phyloP scores from a whole-genome alignment of 441 rosid genomes.

The Adansonia grandidieri region DNA sequence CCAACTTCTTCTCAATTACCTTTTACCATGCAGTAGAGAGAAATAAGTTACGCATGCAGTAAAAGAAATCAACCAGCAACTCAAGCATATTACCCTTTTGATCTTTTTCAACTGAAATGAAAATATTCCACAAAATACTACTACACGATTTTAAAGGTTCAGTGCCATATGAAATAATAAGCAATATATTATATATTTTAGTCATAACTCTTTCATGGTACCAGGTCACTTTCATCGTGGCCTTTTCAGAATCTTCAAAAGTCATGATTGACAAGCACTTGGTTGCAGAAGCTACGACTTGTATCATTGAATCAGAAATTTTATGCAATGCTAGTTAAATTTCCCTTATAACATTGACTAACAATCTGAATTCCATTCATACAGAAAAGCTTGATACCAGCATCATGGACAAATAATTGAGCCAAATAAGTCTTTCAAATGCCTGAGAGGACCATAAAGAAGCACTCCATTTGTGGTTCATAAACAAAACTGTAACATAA shows the following conservation, averaged over 20 bases:
- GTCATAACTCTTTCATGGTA: slow-evolving; percentile 84
- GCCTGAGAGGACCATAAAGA: not conserved
- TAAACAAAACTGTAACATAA: not conserved
- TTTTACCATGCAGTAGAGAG: slow-evolving; percentile 49
- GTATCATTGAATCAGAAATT: not conserved
- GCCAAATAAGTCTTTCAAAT: not conserved
- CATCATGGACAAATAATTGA: not conserved
- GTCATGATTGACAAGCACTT: slow-evolving; percentile 42
- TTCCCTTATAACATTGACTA: not conserved
- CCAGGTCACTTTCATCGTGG: slow-evolving; percentile 38
- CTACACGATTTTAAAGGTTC: not conserved
- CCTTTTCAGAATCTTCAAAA: slow-evolving; percentile 71
- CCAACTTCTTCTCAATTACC: slow-evolving; percentile 86
- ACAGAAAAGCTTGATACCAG: not conserved
- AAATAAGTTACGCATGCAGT: not conserved
- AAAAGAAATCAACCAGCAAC: not conserved
- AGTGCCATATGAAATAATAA: not conserved
- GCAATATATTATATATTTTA: slow-evolving; percentile 11
- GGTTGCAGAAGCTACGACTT: not conserved
- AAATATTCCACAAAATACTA: not conserved
- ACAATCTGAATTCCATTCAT: too few species aligned
- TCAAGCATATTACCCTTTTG: not conserved
- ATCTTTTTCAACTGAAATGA: not conserved
- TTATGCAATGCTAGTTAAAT: not conserved
- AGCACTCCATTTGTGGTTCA: not conserved